phyloP scores from a whole-genome alignment of 768 basidiomycete genomes.

The Mycena rosella region DNA sequence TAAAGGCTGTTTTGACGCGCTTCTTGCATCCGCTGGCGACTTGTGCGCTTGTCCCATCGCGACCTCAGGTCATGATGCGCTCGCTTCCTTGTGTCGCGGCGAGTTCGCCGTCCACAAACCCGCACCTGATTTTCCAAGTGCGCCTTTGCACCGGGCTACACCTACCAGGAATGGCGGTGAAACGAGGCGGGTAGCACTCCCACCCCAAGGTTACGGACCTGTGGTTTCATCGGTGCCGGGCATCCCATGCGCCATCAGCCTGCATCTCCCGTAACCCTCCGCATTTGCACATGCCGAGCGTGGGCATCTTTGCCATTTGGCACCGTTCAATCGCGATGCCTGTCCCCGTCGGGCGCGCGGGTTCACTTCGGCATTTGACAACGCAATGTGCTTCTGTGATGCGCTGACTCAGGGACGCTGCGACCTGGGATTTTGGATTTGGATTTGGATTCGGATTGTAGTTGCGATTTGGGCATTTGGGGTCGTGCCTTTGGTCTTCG shows the following conservation, averaged over 20 bases:
- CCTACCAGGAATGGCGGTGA: constrained; percentile 11
- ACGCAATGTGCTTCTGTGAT: not conserved
- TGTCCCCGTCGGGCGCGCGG: not conserved
- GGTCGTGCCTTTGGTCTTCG: constrained; percentile 2
- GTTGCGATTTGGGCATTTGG: too few species aligned
- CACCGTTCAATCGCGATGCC: not conserved
- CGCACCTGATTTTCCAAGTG: not conserved
- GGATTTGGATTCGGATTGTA: too few species aligned
- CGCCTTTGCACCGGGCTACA: not conserved
- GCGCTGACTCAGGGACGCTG: not conserved
- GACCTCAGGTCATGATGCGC: not conserved
- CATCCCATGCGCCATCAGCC: not conserved
- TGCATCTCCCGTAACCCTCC: not conserved
- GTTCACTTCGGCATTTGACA: not conserved
- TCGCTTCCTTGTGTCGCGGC: too few species aligned
- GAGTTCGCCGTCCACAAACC: not conserved
- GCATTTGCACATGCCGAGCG: not conserved
- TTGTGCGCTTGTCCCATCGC: not conserved
- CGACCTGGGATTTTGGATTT: constrained; percentile 22
- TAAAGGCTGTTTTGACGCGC: not conserved
- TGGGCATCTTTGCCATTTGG: not conserved
- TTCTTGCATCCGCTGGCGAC: constrained; percentile 1
- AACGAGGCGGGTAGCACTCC: not conserved
- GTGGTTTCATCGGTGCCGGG: not conserved
- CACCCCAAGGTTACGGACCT: too few species aligned